Evolutionary conservation across 345 rosid species (phyloP), one percentile per base, ranked within the genome.

Genomic region (Murraya paniculata): DNA sequence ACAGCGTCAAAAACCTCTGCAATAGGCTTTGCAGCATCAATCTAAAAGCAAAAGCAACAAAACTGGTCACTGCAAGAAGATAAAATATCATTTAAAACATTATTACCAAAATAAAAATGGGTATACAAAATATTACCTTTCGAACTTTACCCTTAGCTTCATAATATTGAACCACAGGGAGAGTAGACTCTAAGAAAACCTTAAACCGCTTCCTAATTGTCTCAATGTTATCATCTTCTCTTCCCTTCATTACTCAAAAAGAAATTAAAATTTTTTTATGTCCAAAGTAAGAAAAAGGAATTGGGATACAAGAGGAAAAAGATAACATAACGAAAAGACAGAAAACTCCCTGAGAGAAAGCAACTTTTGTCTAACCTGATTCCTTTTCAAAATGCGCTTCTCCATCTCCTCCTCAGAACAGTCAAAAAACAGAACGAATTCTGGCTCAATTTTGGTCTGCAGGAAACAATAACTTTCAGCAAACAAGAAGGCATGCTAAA

Each of bases 211-310:
- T 94, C 87, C 86, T 83, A 66, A 90, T 77, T 2, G 90, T 90
- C 75, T 90, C 95, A 67, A 86, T 74, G 74, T 89, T 89, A 84
- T 91, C 98, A 78, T 93, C 98, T 50, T 79, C 89, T 84, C 98
- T 88, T 81, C 93, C 96, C 97, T 91, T 69, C 74, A 80, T 57
- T 64, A 76, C 28, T 80, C 72, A 77, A 75, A 53, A 75, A 19
- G 56, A 38, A 33, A 55, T 59, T 16, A 36, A 48, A 69, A 62
- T 3, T 45, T 45, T 13, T 13, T 45, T 48, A 45, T 45, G 30
- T 11, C 6, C 65, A 5, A n/a, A 24, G 55, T 8, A 74, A n/a
- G 9, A 45, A 13, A 57, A 21, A 33, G 9, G 30, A 74, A 73
- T n/a, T 1, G 16, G 48, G 56, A 33, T 68, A 58, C 21, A 61